A percentile compares a stretch with the other conserved stretches of the same genome.
Evolutionary conservation across 129 eudicot genomes (phyloP).

Genomic region (Tagetes erecta): DNA sequence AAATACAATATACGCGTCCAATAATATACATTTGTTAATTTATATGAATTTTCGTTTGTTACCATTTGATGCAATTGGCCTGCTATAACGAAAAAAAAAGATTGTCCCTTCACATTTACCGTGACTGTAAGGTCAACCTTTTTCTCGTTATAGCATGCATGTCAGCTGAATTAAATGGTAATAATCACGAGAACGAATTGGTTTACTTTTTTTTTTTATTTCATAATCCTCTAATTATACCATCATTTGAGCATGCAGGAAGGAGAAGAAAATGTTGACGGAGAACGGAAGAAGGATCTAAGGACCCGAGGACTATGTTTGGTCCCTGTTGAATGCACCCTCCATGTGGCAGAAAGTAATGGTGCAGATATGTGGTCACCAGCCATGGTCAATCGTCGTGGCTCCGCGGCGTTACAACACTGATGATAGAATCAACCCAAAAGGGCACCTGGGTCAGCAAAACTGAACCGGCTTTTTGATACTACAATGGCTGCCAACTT

Average conservation of each 20-base stretch:
- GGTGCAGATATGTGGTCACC: slow-evolving; percentile 92
- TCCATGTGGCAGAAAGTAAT: slow-evolving; percentile 59
- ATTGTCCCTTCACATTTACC: no score
- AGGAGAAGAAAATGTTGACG: slow-evolving; percentile 24
- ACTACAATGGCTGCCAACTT: slow-evolving; percentile 8
- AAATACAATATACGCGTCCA: not conserved
- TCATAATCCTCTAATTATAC: no score
- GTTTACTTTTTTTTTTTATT: no score
- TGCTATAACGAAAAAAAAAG: not conserved
- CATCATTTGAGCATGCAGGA: slow-evolving; percentile 23
- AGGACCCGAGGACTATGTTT: slow-evolving; percentile 65
- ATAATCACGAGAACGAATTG: no score
- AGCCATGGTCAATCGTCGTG: slow-evolving; percentile 41
- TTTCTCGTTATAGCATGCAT: no score
- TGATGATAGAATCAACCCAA: not conserved
- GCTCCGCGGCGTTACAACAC: slow-evolving; percentile 26
- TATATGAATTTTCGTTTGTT: not conserved
- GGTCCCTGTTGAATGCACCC: slow-evolving; percentile 66
- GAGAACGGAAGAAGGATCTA: slow-evolving; percentile 40
- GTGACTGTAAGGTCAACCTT: no score
- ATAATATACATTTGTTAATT: no score
- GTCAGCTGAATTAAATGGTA: no score
- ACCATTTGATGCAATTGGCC: not conserved
- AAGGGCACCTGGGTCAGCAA: slow-evolving; percentile 12
- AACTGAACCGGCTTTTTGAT: slow-evolving; percentile 23